Percentiles rank a stretch among this genome's conserved stretches.
Conservation (phyloP, 2,329 filamentous ascomycete genomes). For the Sporothrix pallida region DNA sequence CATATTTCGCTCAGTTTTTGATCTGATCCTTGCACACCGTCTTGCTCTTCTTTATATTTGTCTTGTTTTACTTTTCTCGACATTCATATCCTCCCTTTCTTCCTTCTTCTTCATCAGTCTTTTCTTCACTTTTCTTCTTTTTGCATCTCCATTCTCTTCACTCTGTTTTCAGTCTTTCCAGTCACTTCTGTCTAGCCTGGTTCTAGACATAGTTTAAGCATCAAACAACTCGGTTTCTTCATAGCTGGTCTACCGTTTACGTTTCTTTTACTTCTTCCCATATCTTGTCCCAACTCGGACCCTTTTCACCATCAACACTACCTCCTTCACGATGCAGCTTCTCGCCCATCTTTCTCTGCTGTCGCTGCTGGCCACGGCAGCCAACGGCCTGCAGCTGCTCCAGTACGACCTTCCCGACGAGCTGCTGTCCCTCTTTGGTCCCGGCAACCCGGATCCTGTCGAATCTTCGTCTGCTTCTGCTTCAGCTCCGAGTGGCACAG, state of each 20-base stretch:
- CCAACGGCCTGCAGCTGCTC: conserved; percentile 15
- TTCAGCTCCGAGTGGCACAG: not conserved
- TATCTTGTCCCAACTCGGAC: not conserved
- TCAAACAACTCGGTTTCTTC: not conserved
- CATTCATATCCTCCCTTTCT: not conserved
- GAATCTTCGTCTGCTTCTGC: conserved; percentile 3
- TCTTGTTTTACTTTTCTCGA: not conserved
- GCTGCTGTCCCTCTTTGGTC: conserved; percentile 24
- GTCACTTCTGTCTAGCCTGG: not conserved
- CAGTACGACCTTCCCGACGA: conserved; percentile 32
- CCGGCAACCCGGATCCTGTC: not conserved
- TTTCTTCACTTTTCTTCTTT: not conserved
- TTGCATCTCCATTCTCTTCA: not conserved
- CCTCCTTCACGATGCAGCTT: conserved; percentile 23
- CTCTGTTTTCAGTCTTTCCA: not conserved
- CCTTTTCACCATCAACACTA: not conserved
- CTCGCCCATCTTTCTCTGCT: not conserved
- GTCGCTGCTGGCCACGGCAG: conserved; percentile 18
- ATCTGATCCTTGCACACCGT: not conserved
- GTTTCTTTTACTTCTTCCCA: not conserved
- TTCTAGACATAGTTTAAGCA: not conserved
- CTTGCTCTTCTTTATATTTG: not conserved
- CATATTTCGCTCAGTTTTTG: not conserved
- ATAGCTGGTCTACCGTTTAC: not conserved
- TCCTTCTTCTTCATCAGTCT: not conserved